phyloP scores from a whole-genome alignment of 2,329 filamentous ascomycete genomes.

The Dactylonectria estremocensis region DNA sequence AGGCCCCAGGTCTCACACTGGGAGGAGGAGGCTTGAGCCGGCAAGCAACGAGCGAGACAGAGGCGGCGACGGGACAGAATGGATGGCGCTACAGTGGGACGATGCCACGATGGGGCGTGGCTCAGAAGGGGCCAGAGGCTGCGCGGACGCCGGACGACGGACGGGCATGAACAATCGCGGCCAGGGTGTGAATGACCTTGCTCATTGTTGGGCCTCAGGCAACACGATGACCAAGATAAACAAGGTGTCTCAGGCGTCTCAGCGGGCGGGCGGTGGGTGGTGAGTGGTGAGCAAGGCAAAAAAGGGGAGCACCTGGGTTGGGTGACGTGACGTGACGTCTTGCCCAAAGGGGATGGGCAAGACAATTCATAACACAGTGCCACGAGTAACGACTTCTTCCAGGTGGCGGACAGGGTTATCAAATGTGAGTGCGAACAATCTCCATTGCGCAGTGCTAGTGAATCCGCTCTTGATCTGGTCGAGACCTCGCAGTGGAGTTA shows the following conservation, averaged over 20 bases:
- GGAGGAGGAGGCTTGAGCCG: conserved; percentile 19
- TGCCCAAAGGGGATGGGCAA: conserved; percentile 36
- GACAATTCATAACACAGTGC: conserved; percentile 35
- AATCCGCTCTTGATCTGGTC: conserved; percentile 24
- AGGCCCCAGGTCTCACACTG: conserved; percentile 14
- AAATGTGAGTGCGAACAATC: conserved; percentile 30
- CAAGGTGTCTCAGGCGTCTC: conserved; percentile 33
- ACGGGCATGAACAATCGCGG: conserved; percentile 38
- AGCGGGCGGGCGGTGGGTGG: conserved; percentile 18
- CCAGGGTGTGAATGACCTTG: conserved; percentile 21
- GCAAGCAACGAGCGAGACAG: conserved; percentile 13
- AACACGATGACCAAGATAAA: conserved; percentile 24
- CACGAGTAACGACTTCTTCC: conserved; percentile 8
- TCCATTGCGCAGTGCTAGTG: conserved; percentile 35
- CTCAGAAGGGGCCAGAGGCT: conserved; percentile 25
- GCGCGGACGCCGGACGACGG: conserved; percentile 16
- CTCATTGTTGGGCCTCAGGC: conserved; percentile 16
- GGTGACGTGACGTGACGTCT: conserved; percentile 43
- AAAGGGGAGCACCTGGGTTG: conserved; percentile 32
- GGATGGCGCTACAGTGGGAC: conserved; percentile 48
- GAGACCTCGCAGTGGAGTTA: conserved; percentile 36
- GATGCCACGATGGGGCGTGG: conserved; percentile 39
- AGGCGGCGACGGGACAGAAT: conserved; percentile 17
- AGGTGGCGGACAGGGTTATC: background rate
- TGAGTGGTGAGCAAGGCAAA: conserved; percentile 19